Evolutionary conservation across 352 stramenopile species (phyloP).

Genomic region (Phytophthora tentaculata): DNA sequence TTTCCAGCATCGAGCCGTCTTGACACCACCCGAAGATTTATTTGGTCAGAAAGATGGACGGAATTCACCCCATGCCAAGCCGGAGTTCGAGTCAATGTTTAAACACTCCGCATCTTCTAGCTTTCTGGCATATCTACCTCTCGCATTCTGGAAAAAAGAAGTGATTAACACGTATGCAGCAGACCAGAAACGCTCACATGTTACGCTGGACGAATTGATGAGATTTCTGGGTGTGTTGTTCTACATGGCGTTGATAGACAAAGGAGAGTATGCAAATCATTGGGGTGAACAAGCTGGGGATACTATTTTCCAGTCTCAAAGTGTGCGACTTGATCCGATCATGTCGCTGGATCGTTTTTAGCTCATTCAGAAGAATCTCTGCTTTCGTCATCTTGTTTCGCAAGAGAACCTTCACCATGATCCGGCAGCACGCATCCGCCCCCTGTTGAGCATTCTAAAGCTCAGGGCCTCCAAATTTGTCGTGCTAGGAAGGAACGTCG

Average conservation of each 20-base stretch:
- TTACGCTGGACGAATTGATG: conserved; percentile 1
- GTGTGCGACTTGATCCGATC: neutral
- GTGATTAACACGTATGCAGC: neutral
- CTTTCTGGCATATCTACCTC: neutral
- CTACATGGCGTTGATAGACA: neutral
- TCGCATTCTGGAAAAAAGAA: neutral
- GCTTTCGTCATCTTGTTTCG: neutral
- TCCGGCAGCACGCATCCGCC: neutral
- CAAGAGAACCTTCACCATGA: neutral
- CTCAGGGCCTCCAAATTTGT: neutral
- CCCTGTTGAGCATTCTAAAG: conserved; percentile 1
- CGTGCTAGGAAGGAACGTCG: conserved; percentile 1
- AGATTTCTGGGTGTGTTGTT: neutral
- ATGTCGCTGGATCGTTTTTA: neutral
- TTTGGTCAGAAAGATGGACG: neutral
- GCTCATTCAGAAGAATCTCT: neutral
- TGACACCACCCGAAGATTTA: neutral
- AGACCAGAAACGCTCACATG: neutral
- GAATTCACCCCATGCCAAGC: neutral
- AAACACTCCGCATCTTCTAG: neutral
- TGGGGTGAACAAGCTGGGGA: neutral
- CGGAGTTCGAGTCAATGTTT: neutral
- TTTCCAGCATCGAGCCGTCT: neutral
- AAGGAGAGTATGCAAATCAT: neutral
- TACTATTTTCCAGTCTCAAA: neutral